Evolutionary conservation across 108 stramenopile genomes (phyloP).

Genomic region (Nitzschia palea): DNA sequence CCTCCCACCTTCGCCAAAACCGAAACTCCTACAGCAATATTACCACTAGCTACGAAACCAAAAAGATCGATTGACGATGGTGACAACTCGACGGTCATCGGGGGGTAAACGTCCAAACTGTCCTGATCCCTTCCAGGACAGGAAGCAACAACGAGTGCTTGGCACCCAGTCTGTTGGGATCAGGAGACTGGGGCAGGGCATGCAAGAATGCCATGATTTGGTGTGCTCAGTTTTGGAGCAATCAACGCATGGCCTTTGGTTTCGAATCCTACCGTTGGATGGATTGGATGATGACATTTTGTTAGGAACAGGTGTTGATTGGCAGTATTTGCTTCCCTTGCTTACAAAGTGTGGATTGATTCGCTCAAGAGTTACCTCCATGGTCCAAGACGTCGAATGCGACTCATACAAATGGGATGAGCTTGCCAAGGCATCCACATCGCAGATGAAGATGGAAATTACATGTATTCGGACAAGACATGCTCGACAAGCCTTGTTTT

Average conservation of each 20-base stretch:
- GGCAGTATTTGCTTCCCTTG: not conserved
- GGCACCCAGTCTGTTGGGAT: not conserved
- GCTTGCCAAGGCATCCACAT: not conserved
- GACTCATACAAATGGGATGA: not conserved
- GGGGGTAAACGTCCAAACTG: not conserved
- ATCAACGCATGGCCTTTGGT: too few species aligned
- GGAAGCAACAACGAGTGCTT: not conserved
- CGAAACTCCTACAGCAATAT: too few species aligned
- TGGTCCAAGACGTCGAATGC: not conserved
- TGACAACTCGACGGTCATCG: not conserved
- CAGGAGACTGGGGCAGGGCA: not conserved
- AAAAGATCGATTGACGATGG: not conserved
- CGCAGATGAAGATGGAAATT: not conserved
- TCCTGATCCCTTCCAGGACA: not conserved
- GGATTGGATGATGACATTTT: too few species aligned
- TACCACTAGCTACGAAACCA: too few species aligned
- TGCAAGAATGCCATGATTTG: too few species aligned
- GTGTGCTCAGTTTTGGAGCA: too few species aligned
- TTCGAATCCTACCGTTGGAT: too few species aligned
- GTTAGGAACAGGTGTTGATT: not conserved
- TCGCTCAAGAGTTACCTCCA: not conserved
- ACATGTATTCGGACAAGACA: not conserved
- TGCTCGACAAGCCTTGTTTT: not conserved
- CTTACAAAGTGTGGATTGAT: not conserved
- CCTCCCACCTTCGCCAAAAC: too few species aligned